Evolutionary conservation across 495 filamentous ascomycete genomes (phyloP), one percentile per base, ranked within the genome.

Genomic region (Penicillium turbatum): DNA sequence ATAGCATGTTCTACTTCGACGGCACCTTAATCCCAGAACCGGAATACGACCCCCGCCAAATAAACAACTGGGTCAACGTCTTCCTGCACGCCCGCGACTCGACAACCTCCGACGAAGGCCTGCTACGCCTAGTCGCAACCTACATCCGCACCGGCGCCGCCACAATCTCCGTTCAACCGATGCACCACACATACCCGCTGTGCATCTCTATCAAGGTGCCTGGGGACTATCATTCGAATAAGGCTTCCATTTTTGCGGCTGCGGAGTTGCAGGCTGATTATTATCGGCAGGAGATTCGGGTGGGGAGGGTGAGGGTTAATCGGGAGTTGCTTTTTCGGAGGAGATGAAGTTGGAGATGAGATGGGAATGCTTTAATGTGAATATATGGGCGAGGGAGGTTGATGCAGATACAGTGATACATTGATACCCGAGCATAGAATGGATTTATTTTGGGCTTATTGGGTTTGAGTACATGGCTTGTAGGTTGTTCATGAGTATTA

Each of bases 61-160:
- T 51, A 19, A 42, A 15, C 16, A 51, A 51, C 49, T 51, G 49
- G 49, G 49, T 51, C 5, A 51, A 43, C 10, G 49, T 51, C 12
- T 51, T 35, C 19, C 6, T 51, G 13, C 15, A 26, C 2, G 2
- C 17, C 2, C 17, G 17, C 7, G 49, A 51, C n/a, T 19, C 12
- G 0, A 10, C 10, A 6, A 17, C 30, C 13, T 13, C 34, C 19
- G 49, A 51, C 17, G 49, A 51, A 12, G 17, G 30, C 3, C 29
- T 51, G 3, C 42, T 51, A 39, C 16, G 49, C 2, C 34, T 12
- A 3, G 31, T 51, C 17, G 49, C 19, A 1, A 42, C 38, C 1
- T 32, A 34, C n/a, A 51, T 51, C 3, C 38, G 38, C 13, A 51
- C 37, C 5, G 39, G 38, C 15, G 39, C 30, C 2, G 38, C 27